phyloP scores from a whole-genome alignment of 768 basidiomycete species.

The Clavulina sp. region DNA sequence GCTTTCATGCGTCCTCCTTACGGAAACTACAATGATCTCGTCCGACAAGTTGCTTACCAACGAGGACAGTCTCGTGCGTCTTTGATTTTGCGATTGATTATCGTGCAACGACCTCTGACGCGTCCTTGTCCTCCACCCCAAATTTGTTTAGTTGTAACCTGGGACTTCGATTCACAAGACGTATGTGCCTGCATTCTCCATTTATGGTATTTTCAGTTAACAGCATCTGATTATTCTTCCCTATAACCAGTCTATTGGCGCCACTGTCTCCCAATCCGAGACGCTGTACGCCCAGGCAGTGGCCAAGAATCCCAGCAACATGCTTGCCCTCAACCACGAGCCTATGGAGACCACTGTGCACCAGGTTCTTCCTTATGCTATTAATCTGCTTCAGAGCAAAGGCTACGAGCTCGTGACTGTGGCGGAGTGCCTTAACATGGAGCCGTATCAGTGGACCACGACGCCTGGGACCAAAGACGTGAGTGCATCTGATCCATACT shows the following conservation, averaged over 20 bases:
- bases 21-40: constrained; percentile 10
- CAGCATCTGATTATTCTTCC: too few species aligned
- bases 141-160: constrained; percentile 3
- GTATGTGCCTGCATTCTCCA: too few species aligned
- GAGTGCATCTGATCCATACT: too few species aligned
- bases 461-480: background rate
- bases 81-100: background rate
- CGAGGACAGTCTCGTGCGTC: constrained; percentile 5
- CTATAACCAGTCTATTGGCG: constrained; percentile 2
- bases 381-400: constrained; percentile 3
- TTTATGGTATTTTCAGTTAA: too few species aligned
- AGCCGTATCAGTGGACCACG: background rate
- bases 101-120: background rate
- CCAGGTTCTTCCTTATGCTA: constrained; percentile 9
- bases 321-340: constrained; percentile 12
- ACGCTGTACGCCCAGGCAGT: background rate
- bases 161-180: constrained; percentile 9
- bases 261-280: constrained; percentile 7
- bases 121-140: background rate
- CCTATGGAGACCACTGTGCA: constrained; percentile 1
- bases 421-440: constrained; percentile 4
- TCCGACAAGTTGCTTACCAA: constrained; percentile 7
- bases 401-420: constrained; percentile 12
- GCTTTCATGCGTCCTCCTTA: constrained; percentile 11
- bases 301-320: constrained; percentile 8